phyloP scores from a whole-genome alignment of 768 basidiomycete genomes.

The Termitomyces heimii region DNA sequence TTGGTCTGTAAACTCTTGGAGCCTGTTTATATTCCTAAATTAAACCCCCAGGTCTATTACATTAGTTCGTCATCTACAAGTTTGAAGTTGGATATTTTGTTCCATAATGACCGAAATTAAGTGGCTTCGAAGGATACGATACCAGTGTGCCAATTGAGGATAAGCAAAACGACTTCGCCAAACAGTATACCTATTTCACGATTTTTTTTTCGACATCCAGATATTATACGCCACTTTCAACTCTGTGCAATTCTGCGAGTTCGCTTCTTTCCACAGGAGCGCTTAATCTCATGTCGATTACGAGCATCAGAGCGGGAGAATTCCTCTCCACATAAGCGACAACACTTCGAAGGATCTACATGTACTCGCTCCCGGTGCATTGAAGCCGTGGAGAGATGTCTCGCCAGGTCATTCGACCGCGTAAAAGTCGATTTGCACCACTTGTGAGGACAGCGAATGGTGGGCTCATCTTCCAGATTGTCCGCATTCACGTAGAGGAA shows the following conservation, averaged over 20 bases:
- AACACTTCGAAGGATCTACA: constrained; percentile 11
- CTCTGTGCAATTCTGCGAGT: constrained; percentile 1
- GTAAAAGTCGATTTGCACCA: constrained; percentile 22
- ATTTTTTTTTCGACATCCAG: background rate
- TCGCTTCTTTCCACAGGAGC: constrained; percentile 20
- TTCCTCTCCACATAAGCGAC: constrained; percentile 15
- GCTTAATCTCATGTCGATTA: constrained; percentile 18
- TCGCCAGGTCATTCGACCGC: constrained; percentile 15
- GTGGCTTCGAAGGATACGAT: background rate
- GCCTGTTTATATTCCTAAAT: constrained; percentile 8
- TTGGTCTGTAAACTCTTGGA: background rate
- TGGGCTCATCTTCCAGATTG: background rate
- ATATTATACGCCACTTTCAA: background rate
- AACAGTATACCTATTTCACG: background rate
- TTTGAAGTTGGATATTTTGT: background rate
- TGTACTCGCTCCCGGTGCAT: constrained; percentile 12
- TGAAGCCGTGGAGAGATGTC: constrained; percentile 19
- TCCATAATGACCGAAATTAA: background rate
- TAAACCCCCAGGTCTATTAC: background rate
- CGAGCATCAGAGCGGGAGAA: constrained; percentile 24
- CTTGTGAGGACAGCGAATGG: constrained; percentile 12
- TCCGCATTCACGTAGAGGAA: background rate
- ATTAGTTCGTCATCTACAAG: background rate
- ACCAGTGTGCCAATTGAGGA: background rate
- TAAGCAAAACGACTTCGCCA: background rate